Base-by-base conservation (phyloP, 495 filamentous ascomycete species). In the Talaromyces ruber region DNA sequence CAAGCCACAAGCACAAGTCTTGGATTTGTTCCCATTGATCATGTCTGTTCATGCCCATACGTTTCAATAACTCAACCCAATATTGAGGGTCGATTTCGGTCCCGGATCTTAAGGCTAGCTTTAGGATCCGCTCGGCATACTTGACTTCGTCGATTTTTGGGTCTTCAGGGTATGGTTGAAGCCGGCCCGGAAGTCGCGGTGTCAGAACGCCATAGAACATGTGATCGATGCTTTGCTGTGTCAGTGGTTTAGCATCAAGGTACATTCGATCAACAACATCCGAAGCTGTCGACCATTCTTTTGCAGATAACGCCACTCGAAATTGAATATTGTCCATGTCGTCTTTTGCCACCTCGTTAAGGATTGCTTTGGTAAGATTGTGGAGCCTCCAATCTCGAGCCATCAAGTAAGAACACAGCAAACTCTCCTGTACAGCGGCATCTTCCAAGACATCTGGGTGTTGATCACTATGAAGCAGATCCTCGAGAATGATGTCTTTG, bases 391-490 rank as follows among this genome's bases (percentile, higher is more conserved):
- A 80, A 53, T 88, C 81, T 26, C 72, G 69, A 32, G 67, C 62
- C 37, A 75, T 67, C 28, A 85, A 76, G 65, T 83, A 83, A 14
- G 72, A 74, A 2, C 73, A 54, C 8, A 89, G 71, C 7, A 89
- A 70, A 6, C 70, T 71, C 64, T 86, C 81, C 66, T 90, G 89
- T 2, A 85, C 65, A 1, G 74, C 45, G 0, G 54, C 53, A 69
- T 96, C 85, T 59, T 91, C 89, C 25, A 89, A 83, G 4, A 82
- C 77, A 62, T 92, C 88, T 0, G 88, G 88, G 70, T 94, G 89
- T 51, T 91, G 84, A 66, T 93, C 90, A 57, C 83, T 87, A 24
- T 78, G 65, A 2, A 93, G 67, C 2, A 95, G 66, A 61, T 82
- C 77, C 12, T 79, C 70, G 11, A 93, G 76, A 55, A 87, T 70